phyloP scores from a whole-genome alignment of 148 eudicot species.

The Arbutus unedo region DNA sequence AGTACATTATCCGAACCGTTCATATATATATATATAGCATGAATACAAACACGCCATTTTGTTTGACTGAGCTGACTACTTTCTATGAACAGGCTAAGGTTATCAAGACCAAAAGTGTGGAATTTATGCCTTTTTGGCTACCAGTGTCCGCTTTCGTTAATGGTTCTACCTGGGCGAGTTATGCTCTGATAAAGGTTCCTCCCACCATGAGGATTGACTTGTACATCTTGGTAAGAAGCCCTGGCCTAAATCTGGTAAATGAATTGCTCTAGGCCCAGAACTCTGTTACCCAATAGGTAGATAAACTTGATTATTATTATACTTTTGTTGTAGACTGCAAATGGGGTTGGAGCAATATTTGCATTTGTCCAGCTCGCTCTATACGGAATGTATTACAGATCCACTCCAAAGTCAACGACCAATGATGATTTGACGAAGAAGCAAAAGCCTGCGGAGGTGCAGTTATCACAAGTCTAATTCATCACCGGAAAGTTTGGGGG shows the following conservation, averaged over 20 bases:
- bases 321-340: conserved; percentile 31
- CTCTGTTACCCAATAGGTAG: not conserved
- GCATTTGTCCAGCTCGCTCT: conserved; percentile 45
- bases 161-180: conserved; percentile 44
- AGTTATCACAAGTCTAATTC: not conserved
- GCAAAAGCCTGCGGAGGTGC: not conserved
- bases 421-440: conserved; percentile 17
- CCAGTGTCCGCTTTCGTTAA: conserved; percentile 41
- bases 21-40: not conserved
- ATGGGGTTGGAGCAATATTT: conserved; percentile 42
- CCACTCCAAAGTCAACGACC: conserved; percentile 18
- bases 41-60: not conserved
- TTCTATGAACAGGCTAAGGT: conserved; percentile 22
- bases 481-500: no score
- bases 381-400: conserved; percentile 29
- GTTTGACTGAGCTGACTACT: not conserved
- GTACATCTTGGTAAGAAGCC: conserved; percentile 35
- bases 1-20: no score
- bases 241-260: not conserved
- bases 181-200: conserved; percentile 42
- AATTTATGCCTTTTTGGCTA: conserved; percentile 50
- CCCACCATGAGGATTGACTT: not conserved
- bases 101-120: conserved; percentile 40
- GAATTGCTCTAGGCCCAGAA: no score
- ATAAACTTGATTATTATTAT: not conserved